Evolutionary conservation across 225 moss, liverwort and hornwort species (phyloP).

Genomic region (Antitrichia curtipendula): DNA sequence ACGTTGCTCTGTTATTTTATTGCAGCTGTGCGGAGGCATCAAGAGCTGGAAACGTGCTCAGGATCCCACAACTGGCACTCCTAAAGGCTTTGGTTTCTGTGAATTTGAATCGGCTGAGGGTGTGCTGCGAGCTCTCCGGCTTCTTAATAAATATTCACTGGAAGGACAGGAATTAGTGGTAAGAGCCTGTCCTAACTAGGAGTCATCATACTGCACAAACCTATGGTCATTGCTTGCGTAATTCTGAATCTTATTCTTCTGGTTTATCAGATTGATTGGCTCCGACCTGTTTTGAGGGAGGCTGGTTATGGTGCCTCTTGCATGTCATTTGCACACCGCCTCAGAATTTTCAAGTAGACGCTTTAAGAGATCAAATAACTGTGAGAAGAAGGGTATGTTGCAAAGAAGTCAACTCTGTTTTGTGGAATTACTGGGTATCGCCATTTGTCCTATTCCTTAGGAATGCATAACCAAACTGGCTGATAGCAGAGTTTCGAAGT

Average conservation of each 20-base stretch:
- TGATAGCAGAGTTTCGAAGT: background rate
- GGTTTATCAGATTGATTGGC: conserved; percentile 58
- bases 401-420: conserved; percentile 28
- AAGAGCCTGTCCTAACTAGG: conserved; percentile 6
- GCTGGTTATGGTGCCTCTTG: conserved; percentile 36
- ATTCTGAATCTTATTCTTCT: conserved; percentile 43
- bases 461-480: background rate
- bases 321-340: conserved; percentile 35
- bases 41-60: conserved; percentile 99
- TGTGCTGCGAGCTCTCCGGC: conserved; percentile 83
- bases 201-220: conserved; percentile 13
- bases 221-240: conserved; percentile 13
- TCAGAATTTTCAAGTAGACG: conserved; percentile 36
- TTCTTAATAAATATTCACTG: conserved; percentile 77
- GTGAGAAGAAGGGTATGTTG: conserved; percentile 52
- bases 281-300: conserved; percentile 32
- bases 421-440: conserved; percentile 9
- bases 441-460: background rate
- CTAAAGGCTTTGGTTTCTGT: conserved; percentile 97
- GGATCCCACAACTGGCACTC: conserved; percentile 88
- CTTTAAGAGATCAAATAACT: conserved; percentile 35
- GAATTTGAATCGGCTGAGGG: conserved; percentile 97
- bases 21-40: conserved; percentile 82
- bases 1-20: background rate
- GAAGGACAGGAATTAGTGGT: conserved; percentile 99